Conservation (phyloP, 2,329 filamentous ascomycete species). For the Cladophialophora psammophila region DNA sequence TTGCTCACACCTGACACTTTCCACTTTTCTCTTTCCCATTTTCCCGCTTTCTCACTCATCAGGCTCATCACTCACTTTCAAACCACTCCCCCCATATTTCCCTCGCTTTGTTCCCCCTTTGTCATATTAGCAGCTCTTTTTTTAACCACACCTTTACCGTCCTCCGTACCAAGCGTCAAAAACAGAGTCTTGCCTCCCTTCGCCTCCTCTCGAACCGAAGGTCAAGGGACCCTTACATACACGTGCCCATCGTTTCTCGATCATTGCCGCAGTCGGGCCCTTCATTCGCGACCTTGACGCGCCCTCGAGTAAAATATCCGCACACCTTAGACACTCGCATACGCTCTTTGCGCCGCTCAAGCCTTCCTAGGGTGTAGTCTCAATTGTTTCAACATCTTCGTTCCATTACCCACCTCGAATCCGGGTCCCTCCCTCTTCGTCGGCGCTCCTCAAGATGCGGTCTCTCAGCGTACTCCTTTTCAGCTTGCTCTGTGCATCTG, state of each 20-base stretch:
- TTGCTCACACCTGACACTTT: constrained; percentile 20
- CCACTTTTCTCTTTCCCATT: constrained; percentile 11
- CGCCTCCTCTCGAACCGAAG: constrained; percentile 1
- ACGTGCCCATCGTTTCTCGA: constrained; percentile 17
- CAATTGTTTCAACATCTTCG: constrained; percentile 16
- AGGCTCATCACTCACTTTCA: neutral
- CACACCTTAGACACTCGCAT: neutral
- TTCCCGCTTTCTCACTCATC: constrained; percentile 12
- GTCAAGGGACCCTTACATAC: neutral
- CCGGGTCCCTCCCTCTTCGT: neutral
- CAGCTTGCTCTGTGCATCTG: constrained; percentile 36
- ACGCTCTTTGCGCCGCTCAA: constrained; percentile 10
- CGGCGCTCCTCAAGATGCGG: constrained; percentile 28
- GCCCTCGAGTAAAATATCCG: neutral
- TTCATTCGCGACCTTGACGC: constrained; percentile 7
- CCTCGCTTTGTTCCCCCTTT: constrained; percentile 27
- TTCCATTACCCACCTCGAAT: constrained; percentile 7
- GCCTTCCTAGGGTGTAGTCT: constrained; percentile 18
- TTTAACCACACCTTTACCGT: constrained; percentile 1
- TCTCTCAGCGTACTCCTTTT: constrained; percentile 29
- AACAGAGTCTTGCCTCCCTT: neutral
- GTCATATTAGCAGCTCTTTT: constrained; percentile 17
- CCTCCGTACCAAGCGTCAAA: constrained; percentile 6
- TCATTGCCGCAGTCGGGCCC: constrained; percentile 14
- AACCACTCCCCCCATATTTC: constrained; percentile 15